phyloP scores from a whole-genome alignment of 805 yeast genomes.

The Hanseniaspora vineae region DNA sequence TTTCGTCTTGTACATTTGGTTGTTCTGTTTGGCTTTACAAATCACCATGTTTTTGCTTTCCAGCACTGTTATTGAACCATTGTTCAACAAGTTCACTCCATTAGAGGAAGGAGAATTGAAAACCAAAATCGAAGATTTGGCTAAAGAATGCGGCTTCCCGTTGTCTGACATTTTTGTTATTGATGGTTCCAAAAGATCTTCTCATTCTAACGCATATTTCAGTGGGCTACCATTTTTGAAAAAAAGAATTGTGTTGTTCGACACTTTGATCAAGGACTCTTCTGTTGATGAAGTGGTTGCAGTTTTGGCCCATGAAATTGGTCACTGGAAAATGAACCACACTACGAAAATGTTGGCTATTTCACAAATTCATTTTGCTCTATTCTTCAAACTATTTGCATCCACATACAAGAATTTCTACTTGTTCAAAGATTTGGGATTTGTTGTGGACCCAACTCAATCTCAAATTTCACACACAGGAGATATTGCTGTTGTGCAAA shows the following conservation, averaged over 20 bases:
- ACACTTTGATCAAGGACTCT: slow-evolving; percentile 75
- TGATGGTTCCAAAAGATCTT: slow-evolving; percentile 94
- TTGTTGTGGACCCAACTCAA: slow-evolving; percentile 22
- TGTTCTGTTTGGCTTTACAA: slow-evolving; percentile 58
- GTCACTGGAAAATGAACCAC: slow-evolving; percentile 93
- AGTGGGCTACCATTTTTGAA: slow-evolving; percentile 88
- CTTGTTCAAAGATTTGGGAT: slow-evolving; percentile 70
- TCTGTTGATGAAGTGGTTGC: slow-evolving; percentile 76
- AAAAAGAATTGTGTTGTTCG: slow-evolving; percentile 87
- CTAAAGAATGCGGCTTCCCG: slow-evolving; percentile 69
- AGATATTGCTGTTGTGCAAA: slow-evolving; percentile 19
- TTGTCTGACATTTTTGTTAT: slow-evolving; percentile 72
- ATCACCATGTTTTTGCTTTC: slow-evolving; percentile 59
- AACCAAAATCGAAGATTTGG: slow-evolving; percentile 66
- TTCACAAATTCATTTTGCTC: slow-evolving; percentile 50
- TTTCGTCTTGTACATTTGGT: slow-evolving; percentile 71
- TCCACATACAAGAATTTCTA: slow-evolving; percentile 71
- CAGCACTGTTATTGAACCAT: slow-evolving; percentile 83
- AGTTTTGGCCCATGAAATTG: slow-evolving; percentile 95
- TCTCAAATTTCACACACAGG: no score
- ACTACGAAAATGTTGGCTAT: slow-evolving; percentile 61
- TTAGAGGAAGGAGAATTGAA: slow-evolving; percentile 84
- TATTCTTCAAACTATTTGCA: slow-evolving; percentile 61
- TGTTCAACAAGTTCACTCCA: slow-evolving; percentile 85
- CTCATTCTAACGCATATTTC: slow-evolving; percentile 95